Conservation (phyloP, 2,329 filamentous ascomycete genomes). For the Apiospora kogelbergensis region DNA sequence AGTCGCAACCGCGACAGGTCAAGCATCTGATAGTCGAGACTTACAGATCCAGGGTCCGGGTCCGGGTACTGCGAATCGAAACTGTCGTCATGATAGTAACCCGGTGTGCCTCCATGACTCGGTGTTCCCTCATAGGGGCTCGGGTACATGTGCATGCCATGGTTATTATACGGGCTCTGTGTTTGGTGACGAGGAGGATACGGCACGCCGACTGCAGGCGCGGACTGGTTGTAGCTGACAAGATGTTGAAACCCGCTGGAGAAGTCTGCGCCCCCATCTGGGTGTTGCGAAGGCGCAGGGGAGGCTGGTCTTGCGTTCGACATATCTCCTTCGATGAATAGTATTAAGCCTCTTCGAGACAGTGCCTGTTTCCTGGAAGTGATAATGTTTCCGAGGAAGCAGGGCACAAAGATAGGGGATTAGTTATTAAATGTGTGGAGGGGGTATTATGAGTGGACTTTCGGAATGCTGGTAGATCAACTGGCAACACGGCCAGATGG, state of each 20-base stretch:
- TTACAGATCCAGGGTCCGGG: not conserved
- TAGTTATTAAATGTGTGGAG: not conserved
- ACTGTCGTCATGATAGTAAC: not conserved
- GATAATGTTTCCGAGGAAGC: not conserved
- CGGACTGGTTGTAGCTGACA: slow-evolving; percentile 5
- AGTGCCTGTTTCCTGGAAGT: not conserved
- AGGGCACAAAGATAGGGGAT: not conserved
- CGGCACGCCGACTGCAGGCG: not conserved
- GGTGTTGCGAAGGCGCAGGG: slow-evolving; percentile 7
- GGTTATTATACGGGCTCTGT: not conserved
- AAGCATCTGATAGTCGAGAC: not conserved
- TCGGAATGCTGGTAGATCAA: not conserved
- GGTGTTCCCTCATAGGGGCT: slow-evolving; percentile 5
- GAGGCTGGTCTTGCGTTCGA: not conserved
- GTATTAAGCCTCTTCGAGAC: not conserved
- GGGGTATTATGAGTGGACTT: not conserved
- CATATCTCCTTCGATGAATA: not conserved
- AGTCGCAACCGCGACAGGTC: not conserved
- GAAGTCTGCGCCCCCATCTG: not conserved
- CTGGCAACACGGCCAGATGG: not conserved
- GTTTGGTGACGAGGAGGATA: slow-evolving; percentile 1
- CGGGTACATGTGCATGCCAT: not conserved
- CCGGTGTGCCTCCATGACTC: not conserved
- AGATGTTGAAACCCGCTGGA: slow-evolving; percentile 1
- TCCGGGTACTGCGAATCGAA: slow-evolving; percentile 2